Conservation (phyloP, 495 filamentous ascomycete species). For the Trichoderma reesei region DNA sequence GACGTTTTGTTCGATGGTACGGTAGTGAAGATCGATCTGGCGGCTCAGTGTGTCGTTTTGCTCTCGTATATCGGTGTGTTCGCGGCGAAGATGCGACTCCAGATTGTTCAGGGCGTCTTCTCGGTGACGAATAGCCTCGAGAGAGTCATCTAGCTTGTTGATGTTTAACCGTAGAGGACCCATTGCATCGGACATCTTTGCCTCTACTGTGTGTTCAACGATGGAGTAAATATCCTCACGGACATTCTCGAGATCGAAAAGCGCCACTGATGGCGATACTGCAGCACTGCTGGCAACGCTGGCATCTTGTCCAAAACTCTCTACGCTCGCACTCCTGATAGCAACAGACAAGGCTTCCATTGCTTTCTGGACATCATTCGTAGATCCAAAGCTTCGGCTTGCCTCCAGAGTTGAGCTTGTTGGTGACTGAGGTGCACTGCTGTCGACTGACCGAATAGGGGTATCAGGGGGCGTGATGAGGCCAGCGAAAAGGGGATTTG, state of each 20-base stretch:
- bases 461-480: neutral
- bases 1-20: neutral
- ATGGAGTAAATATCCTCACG: slow-evolving; percentile 4
- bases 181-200: neutral
- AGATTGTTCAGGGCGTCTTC: no score
- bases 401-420: neutral
- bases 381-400: neutral
- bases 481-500: neutral
- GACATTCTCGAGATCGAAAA: neutral
- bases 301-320: neutral
- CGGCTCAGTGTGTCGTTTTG: slow-evolving; percentile 6
- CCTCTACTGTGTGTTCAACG: neutral
- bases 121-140: no score
- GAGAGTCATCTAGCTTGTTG: neutral
- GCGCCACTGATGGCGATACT: neutral
- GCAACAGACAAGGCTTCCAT: neutral
- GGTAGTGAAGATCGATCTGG: neutral
- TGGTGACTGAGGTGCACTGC: neutral
- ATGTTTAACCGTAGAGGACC: neutral
- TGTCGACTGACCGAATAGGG: neutral
- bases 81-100: neutral
- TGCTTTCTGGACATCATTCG: neutral
- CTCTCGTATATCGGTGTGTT: neutral
- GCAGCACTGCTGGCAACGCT: neutral
- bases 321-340: neutral